These are phyloP conservation scores for Benincasa hispida DNA, from an alignment of 306 rosid species.

Conservation along the genomic window DNA sequence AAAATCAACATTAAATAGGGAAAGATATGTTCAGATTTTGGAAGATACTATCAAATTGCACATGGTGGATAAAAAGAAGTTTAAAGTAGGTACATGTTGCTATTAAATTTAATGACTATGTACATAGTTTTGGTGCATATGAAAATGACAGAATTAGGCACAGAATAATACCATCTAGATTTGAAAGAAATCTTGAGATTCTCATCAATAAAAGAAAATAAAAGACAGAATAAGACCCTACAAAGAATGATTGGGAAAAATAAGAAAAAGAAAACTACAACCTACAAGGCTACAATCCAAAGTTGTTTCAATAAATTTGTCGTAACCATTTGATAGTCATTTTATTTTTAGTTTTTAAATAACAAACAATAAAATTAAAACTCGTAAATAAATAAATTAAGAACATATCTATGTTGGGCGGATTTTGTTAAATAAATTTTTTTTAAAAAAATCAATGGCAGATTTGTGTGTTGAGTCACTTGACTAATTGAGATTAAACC, in stretches of 20 bases:
- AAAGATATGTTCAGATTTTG: not conserved
- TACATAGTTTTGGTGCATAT: constrained; percentile 24
- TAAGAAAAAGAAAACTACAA: not conserved
- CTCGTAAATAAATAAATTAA: too few relatives aligned
- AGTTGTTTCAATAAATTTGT: not conserved
- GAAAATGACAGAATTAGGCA: constrained; percentile 54
- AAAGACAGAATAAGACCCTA: not conserved
- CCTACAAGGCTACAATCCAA: not conserved
- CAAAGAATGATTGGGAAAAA: not conserved
- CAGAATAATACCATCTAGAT: constrained; percentile 52
- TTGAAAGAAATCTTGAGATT: constrained; percentile 52
- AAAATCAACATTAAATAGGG: not conserved
- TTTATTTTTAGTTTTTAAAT: too few relatives aligned
- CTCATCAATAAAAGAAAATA: constrained; percentile 15
- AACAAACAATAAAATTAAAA: too few relatives aligned
- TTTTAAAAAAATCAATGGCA: too few relatives aligned
- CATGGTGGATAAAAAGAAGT: not conserved
- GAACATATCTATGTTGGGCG: too few relatives aligned
- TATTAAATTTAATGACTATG: constrained; percentile 14
- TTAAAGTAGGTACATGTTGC: constrained; percentile 10
- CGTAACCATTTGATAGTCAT: too few relatives aligned
- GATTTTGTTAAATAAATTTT: too few relatives aligned
- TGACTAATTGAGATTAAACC: too few relatives aligned
- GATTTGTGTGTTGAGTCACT: too few relatives aligned
- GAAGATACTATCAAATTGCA: not conserved